Evolutionary conservation across 2,329 filamentous ascomycete genomes (phyloP), one percentile per base, ranked within the genome.

Genomic region (Diplocarpon mali): DNA sequence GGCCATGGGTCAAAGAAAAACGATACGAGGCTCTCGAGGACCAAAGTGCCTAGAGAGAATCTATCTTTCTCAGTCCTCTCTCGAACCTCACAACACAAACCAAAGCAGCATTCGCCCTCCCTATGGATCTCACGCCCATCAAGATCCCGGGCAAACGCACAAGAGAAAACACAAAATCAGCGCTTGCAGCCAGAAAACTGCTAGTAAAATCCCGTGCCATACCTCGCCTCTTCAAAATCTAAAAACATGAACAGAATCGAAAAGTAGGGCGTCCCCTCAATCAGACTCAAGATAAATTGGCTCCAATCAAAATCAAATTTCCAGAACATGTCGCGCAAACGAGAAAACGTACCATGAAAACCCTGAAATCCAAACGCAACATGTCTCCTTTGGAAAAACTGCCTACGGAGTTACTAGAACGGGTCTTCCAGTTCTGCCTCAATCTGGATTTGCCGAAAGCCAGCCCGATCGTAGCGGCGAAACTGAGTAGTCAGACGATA

Each of bases 101-200:
- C 11, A 32, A 5, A 27, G 30, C 35, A 7, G 10, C 17, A 12
- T 15, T 2, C 2, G 12, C 15, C 28, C 5, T 32, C 7, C 11
- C 29, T n/a, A 60, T 59, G 57, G 44, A 52, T 17, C 50, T 53
- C 24, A 62, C 60, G 24, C 55, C 58, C 5, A 60, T 62, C 29
- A 57, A 53, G 31, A 51, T 61, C 14, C 53, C 53, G 1, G 59
- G 60, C 7, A 62, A 62, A 42, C 51, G 48, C 11, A 58, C 44
- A 17, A 46, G 53, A 3, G 49, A 49, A 24, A 49, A 47, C 11
- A 48, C 42, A 8, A 61, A 58, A 44, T 17, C 42, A 9, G 53
- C 47, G 13, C 36, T 55, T 35, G 45, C 42, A 28, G 48, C 51
- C 12, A 48, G 54, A 39, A 57, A 57, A 44, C 40, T 49, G 6